phyloP scores from a whole-genome alignment of 148 eudicot species.

The Nyssa sinensis region DNA sequence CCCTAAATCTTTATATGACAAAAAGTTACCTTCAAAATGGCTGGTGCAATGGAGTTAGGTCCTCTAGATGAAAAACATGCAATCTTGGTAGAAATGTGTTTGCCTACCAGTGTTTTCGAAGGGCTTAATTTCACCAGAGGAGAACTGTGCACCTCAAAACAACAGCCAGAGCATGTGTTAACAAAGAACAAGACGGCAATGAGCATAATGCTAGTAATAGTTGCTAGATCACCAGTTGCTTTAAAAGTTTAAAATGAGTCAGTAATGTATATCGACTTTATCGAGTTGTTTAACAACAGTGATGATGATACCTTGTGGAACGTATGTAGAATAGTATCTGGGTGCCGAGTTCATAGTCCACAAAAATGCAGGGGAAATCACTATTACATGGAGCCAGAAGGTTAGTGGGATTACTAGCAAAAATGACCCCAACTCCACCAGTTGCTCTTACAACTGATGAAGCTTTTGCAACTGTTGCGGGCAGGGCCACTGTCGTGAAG shows the following conservation, averaged over 20 bases:
- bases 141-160: background rate
- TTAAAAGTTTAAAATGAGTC: too few relatives aligned
- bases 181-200: background rate
- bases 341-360: slow-evolving; percentile 21
- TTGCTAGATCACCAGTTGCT: too few relatives aligned
- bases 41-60: slow-evolving; percentile 19
- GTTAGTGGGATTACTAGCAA: slow-evolving; percentile 7
- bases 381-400: background rate
- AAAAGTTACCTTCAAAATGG: slow-evolving; percentile 25
- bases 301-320: slow-evolving; percentile 18
- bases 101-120: slow-evolving; percentile 20
- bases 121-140: slow-evolving; percentile 14
- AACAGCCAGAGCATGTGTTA: background rate
- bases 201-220: background rate
- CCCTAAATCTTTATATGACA: background rate
- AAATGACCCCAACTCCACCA: slow-evolving; percentile 25
- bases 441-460: background rate
- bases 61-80: slow-evolving; percentile 33
- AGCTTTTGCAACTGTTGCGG: background rate
- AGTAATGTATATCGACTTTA: too few relatives aligned
- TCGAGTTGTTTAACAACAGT: too few relatives aligned
- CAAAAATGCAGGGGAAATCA: slow-evolving; percentile 20
- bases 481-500: background rate
- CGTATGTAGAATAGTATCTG: slow-evolving; percentile 21
- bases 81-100: slow-evolving; percentile 9